Evolutionary conservation across 768 basidiomycete species (phyloP), one percentile per base, ranked within the genome.

Genomic region (Candolleomyces efflorescens): DNA sequence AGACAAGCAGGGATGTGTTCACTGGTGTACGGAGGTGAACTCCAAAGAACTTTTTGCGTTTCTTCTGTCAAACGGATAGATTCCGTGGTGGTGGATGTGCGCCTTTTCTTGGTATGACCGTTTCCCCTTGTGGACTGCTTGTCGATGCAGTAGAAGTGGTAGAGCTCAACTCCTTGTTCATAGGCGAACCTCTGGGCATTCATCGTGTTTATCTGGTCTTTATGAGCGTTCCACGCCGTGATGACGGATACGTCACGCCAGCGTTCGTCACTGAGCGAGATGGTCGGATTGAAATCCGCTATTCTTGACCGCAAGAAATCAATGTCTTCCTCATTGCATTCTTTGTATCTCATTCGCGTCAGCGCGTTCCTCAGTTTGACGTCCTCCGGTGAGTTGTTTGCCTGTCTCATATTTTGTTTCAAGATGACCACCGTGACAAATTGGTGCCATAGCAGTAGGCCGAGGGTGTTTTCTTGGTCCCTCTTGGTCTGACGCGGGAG

Each of bases 241-340:
- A 80, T 79, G 11, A 78, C 65, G 3, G 76, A 68, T 1, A 72
- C 65, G 65, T 74, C 60, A 12, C 68, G 20, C 54, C 75, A 78
- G 3, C 49, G 1, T 15, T 7, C 41, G 9, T 61, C 50, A 5
- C 32, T 41, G 5, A 48, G 2, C 62, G 24, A 20, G 12, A 47
- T 3, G 63, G 60, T 12, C 60, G 46, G 46, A 15, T 48, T 48
- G 3, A 20, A 7, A 2, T 5, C 6, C 5, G 46, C 18, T 20
- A 68, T 63, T n/a, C 67, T 59, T 58, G 65, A 62, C 7, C 63
- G 56, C 60, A 75, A 54, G 65, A 72, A 65, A 22, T 39, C 41
- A 54, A 67, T 44, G 62, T 68, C 54, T 13, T 59, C 65, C 2
- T n/a, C 1, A 0, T 67, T 74, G 60, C 71, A 76, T 7, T 62